Percentiles rank a stretch among this genome's conserved stretches.
phyloP scores from a whole-genome alignment of 352 stramenopile species.

The Phytopythium sindhum region DNA sequence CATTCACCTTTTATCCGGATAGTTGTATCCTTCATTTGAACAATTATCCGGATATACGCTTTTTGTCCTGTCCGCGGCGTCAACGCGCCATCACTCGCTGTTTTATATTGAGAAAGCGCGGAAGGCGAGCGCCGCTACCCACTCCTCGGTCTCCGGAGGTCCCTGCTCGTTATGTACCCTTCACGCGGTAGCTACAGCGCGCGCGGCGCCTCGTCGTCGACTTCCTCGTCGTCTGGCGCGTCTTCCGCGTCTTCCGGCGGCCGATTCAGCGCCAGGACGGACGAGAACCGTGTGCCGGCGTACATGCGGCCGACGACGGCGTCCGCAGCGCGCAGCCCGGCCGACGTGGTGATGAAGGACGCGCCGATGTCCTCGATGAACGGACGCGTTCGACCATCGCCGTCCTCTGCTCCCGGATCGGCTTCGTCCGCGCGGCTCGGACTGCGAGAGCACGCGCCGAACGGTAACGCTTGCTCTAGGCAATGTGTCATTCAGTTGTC shows the following conservation, averaged over 20 bases:
- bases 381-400: slow-evolving; percentile 7
- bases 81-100: neutral
- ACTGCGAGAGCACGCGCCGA: slow-evolving; percentile 13
- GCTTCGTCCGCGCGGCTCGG: slow-evolving; percentile 6
- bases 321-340: slow-evolving; percentile 3
- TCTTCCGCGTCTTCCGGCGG: neutral
- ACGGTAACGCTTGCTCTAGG: neutral
- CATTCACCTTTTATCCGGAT: neutral
- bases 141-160: neutral
- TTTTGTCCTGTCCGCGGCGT: neutral
- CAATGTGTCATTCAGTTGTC: neutral
- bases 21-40: neutral
- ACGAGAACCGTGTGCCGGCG: slow-evolving; percentile 34
- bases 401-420: slow-evolving; percentile 4
- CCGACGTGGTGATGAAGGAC: slow-evolving; percentile 5
- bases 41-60: neutral
- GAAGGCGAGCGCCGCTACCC: neutral
- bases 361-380: slow-evolving; percentile 1
- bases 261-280: slow-evolving; percentile 6
- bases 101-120: slow-evolving; percentile 3
- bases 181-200: slow-evolving; percentile 8
- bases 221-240: neutral
- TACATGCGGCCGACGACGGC: slow-evolving; percentile 15
- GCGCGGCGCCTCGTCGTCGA: neutral
- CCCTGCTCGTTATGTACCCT: neutral